Evolutionary conservation across 192 early-diverging fungal species (phyloP), one percentile per base, ranked within the genome.

Genomic region (Backusella mclennaniae): DNA sequence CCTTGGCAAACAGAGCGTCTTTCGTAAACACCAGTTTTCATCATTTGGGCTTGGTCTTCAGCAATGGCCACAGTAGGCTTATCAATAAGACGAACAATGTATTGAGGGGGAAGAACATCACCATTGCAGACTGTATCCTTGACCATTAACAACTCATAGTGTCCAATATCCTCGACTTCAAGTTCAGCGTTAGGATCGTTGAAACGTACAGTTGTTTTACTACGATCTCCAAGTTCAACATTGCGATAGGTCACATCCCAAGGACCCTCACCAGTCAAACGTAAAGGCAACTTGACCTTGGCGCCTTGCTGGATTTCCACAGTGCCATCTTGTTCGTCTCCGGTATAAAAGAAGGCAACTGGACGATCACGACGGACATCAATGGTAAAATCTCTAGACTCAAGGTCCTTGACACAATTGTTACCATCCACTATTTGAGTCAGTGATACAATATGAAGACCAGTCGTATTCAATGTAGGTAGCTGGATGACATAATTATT

Each of bases 341-440:
- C 26, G 4, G 52, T 41, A 76, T 80, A 80, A 59, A 86, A 86
- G 42, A 77, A 78, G 6, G 77, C 85, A 15, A 81, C 80, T 19
- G 85, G 85, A 14, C 76, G 76, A 69, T 86, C 85, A 70, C 77
- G 76, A 11, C 81, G 79, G 11, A 86, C 85, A 69, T 86, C 77
- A 35, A 86, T 81, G 11, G 73, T 77, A 1, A 83, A 77, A 70
- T 86, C 79, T 12, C 81, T 56, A 35, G 79, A 35, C 41, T 82
- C 76, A 19, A 86, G 46, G 19, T 75, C 67, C 44, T 84, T 85
- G 23, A 71, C 74, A 69, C 85, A 86, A 0, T 75, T 76, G 73
- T 84, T 83, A 7, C 73, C 70, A 67, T 86, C 85, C 73, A 76
- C 49, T 23, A 84, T 80, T 73, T 79, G 84, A 12, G 39, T 73